A percentile compares a stretch with the other conserved stretches of the same genome.
Evolutionary conservation across 441 rosid species (phyloP).

Genomic region (Croton setiger): DNA sequence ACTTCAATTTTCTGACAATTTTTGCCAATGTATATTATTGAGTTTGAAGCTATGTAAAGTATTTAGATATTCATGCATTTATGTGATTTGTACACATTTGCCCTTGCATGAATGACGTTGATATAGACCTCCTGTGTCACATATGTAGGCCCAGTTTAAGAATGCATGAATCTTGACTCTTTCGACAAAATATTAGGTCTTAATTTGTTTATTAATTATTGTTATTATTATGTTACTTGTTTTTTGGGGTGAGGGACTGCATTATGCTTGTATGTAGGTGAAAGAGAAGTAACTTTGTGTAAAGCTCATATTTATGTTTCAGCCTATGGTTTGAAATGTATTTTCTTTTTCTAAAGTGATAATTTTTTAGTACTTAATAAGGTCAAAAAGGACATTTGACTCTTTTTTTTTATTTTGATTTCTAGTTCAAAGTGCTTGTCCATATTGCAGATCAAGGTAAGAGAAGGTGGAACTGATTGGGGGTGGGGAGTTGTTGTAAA

Average conservation of each 20-base stretch:
- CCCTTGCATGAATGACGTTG: neutral
- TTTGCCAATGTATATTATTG: neutral
- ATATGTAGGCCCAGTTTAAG: neutral
- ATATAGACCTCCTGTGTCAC: neutral
- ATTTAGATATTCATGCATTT: neutral
- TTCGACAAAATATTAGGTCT: no score
- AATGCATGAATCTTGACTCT: no score
- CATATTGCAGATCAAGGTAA: constrained; percentile 72
- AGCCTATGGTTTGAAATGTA: neutral
- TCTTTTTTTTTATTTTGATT: constrained; percentile 1
- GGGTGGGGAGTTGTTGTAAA: constrained; percentile 99
- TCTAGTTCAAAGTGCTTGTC: constrained; percentile 16
- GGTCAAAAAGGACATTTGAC: neutral
- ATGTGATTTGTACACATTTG: neutral
- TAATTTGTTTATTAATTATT: neutral
- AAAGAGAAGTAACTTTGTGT: no score
- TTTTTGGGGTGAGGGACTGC: neutral
- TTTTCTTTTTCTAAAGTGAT: neutral
- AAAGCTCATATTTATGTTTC: no score
- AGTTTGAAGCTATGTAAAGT: neutral
- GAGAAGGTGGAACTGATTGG: constrained; percentile 98
- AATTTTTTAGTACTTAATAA: neutral
- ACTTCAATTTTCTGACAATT: neutral
- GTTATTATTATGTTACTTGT: no score
- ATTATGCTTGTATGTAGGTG: neutral